Evolutionary conservation across 2,329 filamentous ascomycete genomes (phyloP).

Genomic region (Diaporthe citrichinensis): DNA sequence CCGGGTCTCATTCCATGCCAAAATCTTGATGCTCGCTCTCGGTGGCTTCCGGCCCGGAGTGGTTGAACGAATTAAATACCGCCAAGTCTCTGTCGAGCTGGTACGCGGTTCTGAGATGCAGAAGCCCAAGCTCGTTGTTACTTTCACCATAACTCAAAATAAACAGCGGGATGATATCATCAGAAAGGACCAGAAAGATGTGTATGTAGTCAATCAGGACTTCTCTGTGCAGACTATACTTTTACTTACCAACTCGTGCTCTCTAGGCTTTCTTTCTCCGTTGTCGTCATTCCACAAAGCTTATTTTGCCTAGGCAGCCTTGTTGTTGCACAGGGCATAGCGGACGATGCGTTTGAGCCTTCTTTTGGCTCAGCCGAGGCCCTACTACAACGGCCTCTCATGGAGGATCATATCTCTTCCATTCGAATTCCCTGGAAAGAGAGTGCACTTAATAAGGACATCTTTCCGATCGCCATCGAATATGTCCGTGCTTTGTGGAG

Average conservation of each 20-base stretch:
- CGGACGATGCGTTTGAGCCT: conserved; percentile 5
- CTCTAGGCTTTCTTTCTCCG: neutral
- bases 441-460: neutral
- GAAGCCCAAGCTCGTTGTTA: neutral
- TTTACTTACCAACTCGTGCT: neutral
- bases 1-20: conserved; percentile 11
- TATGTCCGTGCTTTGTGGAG: neutral
- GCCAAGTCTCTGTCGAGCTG: neutral
- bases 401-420: neutral
- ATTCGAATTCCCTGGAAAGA: neutral
- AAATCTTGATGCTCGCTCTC: neutral
- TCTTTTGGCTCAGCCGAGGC: neutral
- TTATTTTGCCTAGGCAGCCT: conserved; percentile 8
- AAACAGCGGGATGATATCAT: neutral
- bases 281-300: neutral
- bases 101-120: neutral
- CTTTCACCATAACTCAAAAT: conserved; percentile 17
- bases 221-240: neutral
- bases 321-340: neutral
- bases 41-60: conserved; percentile 25
- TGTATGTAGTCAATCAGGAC: conserved; percentile 5
- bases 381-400: neutral
- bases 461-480: neutral
- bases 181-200: neutral
- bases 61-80: conserved; percentile 11